Conservation (phyloP, 495 filamentous ascomycete species). For the Penicillium crystallinum region DNA sequence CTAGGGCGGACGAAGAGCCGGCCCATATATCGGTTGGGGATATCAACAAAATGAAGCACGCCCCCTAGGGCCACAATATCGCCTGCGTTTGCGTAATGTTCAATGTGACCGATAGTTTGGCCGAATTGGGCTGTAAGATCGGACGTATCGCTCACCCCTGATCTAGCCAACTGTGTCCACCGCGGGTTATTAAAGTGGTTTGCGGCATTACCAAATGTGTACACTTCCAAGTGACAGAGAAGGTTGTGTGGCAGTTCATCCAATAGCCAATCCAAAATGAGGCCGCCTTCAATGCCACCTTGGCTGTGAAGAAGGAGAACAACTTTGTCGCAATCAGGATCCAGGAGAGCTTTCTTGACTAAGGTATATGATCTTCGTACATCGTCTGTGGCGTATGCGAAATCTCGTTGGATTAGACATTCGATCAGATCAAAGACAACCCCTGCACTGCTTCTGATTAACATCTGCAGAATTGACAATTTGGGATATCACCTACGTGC, state of each 20-base stretch:
- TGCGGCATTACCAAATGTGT: constrained; percentile 79
- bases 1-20: constrained; percentile 64
- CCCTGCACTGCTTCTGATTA: constrained; percentile 35
- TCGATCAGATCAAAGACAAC: constrained; percentile 71
- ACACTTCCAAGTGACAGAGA: constrained; percentile 69
- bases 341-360: constrained; percentile 25
- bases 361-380: constrained; percentile 45
- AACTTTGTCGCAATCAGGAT: constrained; percentile 58
- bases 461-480: not conserved
- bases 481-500: constrained; percentile 44
- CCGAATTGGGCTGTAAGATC: constrained; percentile 1
- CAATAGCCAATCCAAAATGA: constrained; percentile 75
- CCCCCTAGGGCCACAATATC: constrained; percentile 78
- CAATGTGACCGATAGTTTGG: constrained; percentile 61
- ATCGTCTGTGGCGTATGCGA: constrained; percentile 66
- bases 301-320: constrained; percentile 78
- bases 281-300: constrained; percentile 69
- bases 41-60: constrained; percentile 55
- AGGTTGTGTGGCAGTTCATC: constrained; percentile 66
- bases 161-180: constrained; percentile 27
- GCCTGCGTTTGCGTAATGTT: constrained; percentile 75
- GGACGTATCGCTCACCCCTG: not conserved
- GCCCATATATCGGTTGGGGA: constrained; percentile 62
- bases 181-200: constrained; percentile 84
- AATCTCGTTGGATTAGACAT: constrained; percentile 71